A percentile compares a stretch with the other conserved stretches of the same genome.
These are phyloP conservation scores for Xylaria sp. DNA, from an alignment of 2,329 filamentous ascomycete species.

Conservation along the genomic window DNA sequence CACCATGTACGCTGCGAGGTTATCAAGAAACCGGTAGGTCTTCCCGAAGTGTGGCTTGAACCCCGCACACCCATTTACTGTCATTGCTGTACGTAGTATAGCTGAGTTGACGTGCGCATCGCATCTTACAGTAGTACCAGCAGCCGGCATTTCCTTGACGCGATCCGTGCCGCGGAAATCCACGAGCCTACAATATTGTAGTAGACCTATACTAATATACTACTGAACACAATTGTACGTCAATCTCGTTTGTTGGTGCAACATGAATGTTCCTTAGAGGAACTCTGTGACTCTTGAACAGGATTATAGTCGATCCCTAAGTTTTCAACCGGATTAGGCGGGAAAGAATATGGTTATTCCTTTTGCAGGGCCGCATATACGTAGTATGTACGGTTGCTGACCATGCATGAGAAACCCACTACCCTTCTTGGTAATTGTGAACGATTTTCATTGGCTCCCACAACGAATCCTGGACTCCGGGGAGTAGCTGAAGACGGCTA, in stretches of 20 bases:
- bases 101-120: background rate
- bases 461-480: background rate
- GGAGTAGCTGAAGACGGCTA: background rate
- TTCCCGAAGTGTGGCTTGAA: slow-evolving; percentile 12
- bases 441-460: slow-evolving; percentile 7
- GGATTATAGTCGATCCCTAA: background rate
- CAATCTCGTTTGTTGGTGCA: slow-evolving; percentile 4
- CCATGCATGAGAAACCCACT: slow-evolving; percentile 13
- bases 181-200: background rate
- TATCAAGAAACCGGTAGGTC: slow-evolving; percentile 17
- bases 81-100: background rate
- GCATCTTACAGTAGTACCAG: background rate
- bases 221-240: slow-evolving; percentile 2
- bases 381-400: slow-evolving; percentile 6
- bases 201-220: background rate
- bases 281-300: background rate
- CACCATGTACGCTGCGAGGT: slow-evolving; percentile 10
- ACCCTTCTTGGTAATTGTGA: slow-evolving; percentile 10
- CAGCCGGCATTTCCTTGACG: slow-evolving; percentile 6
- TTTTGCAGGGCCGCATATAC: background rate
- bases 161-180: background rate
- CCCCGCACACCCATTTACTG: slow-evolving; percentile 5
- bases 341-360: background rate
- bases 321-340: background rate
- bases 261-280: background rate